Base-by-base conservation (phyloP, 306 rosid species). In the Vigna reflexopilosa region DNA sequence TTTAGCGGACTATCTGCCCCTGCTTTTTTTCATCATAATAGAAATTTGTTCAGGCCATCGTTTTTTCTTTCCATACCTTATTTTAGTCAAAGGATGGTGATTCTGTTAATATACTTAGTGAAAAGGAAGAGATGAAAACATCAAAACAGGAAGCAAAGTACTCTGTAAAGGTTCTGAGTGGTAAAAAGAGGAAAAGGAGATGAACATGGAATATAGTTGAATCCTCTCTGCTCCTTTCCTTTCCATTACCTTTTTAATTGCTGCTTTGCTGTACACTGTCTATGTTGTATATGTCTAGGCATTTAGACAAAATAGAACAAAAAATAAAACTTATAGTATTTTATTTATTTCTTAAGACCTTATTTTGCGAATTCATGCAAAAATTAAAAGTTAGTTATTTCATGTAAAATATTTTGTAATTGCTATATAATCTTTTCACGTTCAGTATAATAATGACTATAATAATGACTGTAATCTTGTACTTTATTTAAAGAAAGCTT, bases 141-240 rank as follows among this genome's bases (percentile, higher is more conserved):
- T 30, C 34, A 30, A 30, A 30, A 4, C 34, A 30, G 34, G 34
- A 30, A 30, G 34, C 34, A 4, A 30, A 30, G 34, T 30, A 30
- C 34, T 30, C 34, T 4, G 34, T 15, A 55, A 32, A 63, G 65
- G 54, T 22, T 74, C 16, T 42, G 67, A 73, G n/a, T 38, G 50
- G 83, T 52, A 17, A 54, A 71, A 80, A 13, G 38, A 30, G 62
- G 75, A 52, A 81, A 81, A 75, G 19, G 14, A 72, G 67, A 17
- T 47, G 77, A 20, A 36, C 44, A 66, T 30, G n/a, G 26, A 30
- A 45, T 30, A 48, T 5, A 63, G 6, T 72, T 40, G 67, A 62
- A 48, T 15, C 36, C 73, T 50, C 20, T 16, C 15, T 49, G 13
- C 12, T 19, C 38, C 56, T 62, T 71, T 52, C 58, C 65, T 51